A percentile compares a stretch with the other conserved stretches of the same genome.
Evolutionary conservation across 768 basidiomycete genomes (phyloP).

Genomic region (Auriscalpium vulgare): DNA sequence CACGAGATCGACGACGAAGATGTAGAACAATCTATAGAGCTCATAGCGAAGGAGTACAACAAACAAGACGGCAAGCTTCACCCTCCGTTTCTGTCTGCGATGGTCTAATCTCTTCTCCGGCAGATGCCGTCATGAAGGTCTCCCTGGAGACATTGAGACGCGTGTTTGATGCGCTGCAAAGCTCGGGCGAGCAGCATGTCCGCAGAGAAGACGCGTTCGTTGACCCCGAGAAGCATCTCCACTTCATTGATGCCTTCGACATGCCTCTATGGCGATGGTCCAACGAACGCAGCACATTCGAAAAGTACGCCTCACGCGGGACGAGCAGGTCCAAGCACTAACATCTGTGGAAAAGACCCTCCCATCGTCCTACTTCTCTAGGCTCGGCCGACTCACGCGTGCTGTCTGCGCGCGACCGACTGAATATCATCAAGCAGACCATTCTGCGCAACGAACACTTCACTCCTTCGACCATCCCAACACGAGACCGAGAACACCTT

Average conservation of each 20-base stretch:
- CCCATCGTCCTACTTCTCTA: constrained; percentile 55
- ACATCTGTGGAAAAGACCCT: constrained; percentile 33
- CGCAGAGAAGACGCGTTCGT: constrained; percentile 52
- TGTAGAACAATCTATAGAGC: constrained; percentile 68
- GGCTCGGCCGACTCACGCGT: constrained; percentile 81
- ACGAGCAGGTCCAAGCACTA: not conserved
- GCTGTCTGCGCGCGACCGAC: constrained; percentile 70
- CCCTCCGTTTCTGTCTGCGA: not conserved
- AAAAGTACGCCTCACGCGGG: constrained; percentile 44
- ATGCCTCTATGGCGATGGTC: constrained; percentile 97
- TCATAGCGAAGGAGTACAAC: constrained; percentile 80
- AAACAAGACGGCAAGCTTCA: constrained; percentile 68
- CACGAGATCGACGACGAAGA: constrained; percentile 68
- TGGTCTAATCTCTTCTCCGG: not conserved
- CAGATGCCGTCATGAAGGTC: constrained; percentile 81
- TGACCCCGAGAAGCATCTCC: constrained; percentile 76
- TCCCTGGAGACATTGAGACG: constrained; percentile 56
- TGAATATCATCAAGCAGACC: constrained; percentile 89
- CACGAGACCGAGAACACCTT: constrained; percentile 77
- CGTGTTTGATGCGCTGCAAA: constrained; percentile 70
- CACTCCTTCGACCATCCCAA: constrained; percentile 89
- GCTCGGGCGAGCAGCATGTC: constrained; percentile 42
- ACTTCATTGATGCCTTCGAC: constrained; percentile 84
- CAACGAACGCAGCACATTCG: constrained; percentile 76
- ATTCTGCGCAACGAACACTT: constrained; percentile 96